A percentile compares a stretch with the other conserved stretches of the same genome.
These are phyloP conservation scores for Coemansia sp. DNA, from an alignment of 192 early-diverging fungal species.

Conservation along the genomic window DNA sequence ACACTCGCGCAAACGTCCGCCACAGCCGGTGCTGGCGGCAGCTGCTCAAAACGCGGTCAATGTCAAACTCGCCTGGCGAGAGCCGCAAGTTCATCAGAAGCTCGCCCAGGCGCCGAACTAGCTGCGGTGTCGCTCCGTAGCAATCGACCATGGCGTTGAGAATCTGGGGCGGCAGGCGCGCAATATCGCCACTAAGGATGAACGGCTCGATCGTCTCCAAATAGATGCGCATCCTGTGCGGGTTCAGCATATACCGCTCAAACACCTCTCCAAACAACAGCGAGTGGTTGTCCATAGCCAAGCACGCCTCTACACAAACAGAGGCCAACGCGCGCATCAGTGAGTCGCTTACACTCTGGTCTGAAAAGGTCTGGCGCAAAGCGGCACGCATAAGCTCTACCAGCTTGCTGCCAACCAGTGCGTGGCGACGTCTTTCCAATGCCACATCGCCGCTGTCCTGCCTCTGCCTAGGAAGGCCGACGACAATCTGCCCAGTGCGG, in stretches of 20 bases:
- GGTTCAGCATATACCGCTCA: constrained; percentile 20
- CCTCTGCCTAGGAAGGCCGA: constrained; percentile 31
- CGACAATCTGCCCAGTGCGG: constrained; percentile 43
- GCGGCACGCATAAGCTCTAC: constrained; percentile 30
- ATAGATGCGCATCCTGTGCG: constrained; percentile 9
- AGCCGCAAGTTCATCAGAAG: constrained; percentile 27
- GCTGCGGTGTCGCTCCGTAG: constrained; percentile 24
- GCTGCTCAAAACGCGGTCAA: constrained; percentile 40
- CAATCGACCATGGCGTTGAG: constrained; percentile 42
- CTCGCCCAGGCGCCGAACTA: constrained; percentile 39
- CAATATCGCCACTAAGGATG: constrained; percentile 35
- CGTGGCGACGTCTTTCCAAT: constrained; percentile 13
- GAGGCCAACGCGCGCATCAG: constrained; percentile 26
- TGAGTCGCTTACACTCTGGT: constrained; percentile 4
- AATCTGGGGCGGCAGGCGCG: constrained; percentile 29
- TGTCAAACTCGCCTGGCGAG: constrained; percentile 45
- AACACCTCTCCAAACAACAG: constrained; percentile 46
- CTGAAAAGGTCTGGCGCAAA: constrained; percentile 13
- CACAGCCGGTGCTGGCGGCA: constrained; percentile 40
- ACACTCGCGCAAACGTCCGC: constrained; percentile 54
- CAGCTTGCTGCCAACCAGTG: constrained; percentile 32
- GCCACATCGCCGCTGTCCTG: constrained; percentile 6
- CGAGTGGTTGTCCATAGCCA: constrained; percentile 18
- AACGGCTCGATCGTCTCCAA: constrained; percentile 48
- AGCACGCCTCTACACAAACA: constrained; percentile 35